Percentiles rank a stretch among this genome's conserved stretches.
Conservation (phyloP, 345 rosid species). For the Moricandia arvensis region DNA sequence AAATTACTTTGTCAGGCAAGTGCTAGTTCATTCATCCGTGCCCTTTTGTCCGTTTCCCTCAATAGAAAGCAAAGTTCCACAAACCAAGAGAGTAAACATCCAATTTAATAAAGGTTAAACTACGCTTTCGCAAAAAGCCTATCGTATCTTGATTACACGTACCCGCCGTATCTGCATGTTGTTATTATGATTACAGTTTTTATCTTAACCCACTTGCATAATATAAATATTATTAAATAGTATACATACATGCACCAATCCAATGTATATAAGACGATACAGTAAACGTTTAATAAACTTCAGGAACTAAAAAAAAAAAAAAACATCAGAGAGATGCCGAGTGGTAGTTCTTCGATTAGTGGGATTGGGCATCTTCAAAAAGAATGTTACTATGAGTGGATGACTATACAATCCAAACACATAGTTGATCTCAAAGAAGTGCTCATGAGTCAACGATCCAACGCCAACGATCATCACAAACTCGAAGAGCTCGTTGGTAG, state of each 20-base stretch:
- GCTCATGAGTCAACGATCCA: constrained; percentile 15
- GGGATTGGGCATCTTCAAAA: constrained; percentile 11
- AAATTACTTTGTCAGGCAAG: neutral
- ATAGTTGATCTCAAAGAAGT: constrained; percentile 31
- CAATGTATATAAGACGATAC: neutral
- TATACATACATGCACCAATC: constrained; percentile 15
- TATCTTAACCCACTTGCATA: neutral
- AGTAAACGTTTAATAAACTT: neutral
- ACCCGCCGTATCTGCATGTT: constrained; percentile 19
- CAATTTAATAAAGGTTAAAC: too few relatives aligned
- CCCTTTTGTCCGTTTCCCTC: neutral
- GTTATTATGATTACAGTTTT: neutral
- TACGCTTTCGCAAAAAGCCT: too few relatives aligned
- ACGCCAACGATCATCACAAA: neutral
- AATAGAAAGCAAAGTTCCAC: too few relatives aligned
- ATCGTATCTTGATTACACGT: constrained; percentile 10
- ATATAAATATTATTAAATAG: neutral
- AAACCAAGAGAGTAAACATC: too few relatives aligned
- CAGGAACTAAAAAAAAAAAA: constrained; percentile 6
- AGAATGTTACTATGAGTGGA: constrained; percentile 35
- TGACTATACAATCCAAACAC: constrained; percentile 28
- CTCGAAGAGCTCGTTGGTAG: constrained; percentile 15
- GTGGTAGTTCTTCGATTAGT: neutral
- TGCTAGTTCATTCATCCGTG: neutral
- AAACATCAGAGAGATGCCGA: constrained; percentile 14